Evolutionary conservation across 202 grass and related monocot species (phyloP).

Genomic region (Digitaria exilis): DNA sequence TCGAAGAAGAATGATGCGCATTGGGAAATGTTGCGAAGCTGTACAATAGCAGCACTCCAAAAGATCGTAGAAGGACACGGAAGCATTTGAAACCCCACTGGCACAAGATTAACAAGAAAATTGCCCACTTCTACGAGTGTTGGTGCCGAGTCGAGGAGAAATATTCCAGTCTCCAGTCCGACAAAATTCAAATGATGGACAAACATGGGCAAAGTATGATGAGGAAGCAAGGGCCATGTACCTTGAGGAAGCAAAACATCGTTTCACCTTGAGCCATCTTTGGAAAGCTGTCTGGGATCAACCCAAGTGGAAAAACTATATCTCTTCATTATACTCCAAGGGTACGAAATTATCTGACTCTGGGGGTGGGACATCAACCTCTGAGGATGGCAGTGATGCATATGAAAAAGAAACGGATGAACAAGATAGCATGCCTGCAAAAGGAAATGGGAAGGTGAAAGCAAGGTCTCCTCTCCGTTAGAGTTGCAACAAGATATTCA

Average conservation of each 20-base stretch:
- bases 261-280: conserved; percentile 30
- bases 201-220: conserved; percentile 38
- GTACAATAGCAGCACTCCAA: conserved; percentile 37
- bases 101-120: conserved; percentile 29
- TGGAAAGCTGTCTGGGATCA: conserved; percentile 47
- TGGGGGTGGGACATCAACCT: conserved; percentile 24
- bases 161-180: conserved; percentile 32
- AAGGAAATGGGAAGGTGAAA: conserved; percentile 8
- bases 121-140: conserved; percentile 36
- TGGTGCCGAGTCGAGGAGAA: conserved; percentile 40
- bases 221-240: conserved; percentile 40
- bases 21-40: conserved; percentile 18
- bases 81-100: conserved; percentile 33
- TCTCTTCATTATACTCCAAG: conserved; percentile 28
- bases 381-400: conserved; percentile 34
- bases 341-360: conserved; percentile 25
- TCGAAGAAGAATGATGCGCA: conserved; percentile 17
- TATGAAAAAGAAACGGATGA: conserved; percentile 27
- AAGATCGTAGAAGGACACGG: conserved; percentile 19
- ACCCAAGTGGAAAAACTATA: conserved; percentile 45
- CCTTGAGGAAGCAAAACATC: conserved; percentile 29
- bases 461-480: background rate
- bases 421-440: conserved; percentile 10
- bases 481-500: conserved; percentile 37
- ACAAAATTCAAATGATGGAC: conserved; percentile 34